Percentiles rank a stretch among this genome's conserved stretches.
Conservation (phyloP, 2,329 filamentous ascomycete genomes). For the Trichoderma koningiopsis region DNA sequence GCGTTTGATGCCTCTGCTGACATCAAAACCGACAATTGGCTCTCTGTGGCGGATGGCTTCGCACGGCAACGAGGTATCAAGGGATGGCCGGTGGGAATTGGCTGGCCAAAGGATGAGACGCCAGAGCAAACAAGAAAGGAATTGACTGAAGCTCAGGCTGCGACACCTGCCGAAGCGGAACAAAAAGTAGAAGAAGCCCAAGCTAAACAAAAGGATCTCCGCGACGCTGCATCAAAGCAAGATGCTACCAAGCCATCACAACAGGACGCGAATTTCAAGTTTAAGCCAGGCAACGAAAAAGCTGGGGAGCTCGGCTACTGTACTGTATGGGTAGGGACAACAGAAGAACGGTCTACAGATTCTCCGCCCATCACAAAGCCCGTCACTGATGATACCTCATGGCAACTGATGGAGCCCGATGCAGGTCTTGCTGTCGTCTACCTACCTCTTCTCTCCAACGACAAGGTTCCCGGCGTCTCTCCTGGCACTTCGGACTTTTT, state of each 20-base stretch:
- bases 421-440: slow-evolving; percentile 90
- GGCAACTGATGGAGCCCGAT: slow-evolving; percentile 68
- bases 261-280: slow-evolving; percentile 40
- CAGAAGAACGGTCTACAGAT: slow-evolving; percentile 65
- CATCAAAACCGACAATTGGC: slow-evolving; percentile 92
- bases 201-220: slow-evolving; percentile 43
- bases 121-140: slow-evolving; percentile 63
- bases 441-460: slow-evolving; percentile 84
- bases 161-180: slow-evolving; percentile 61
- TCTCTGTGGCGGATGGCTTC: slow-evolving; percentile 91
- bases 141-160: slow-evolving; percentile 66
- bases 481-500: slow-evolving; percentile 83
- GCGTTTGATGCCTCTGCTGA: slow-evolving; percentile 95
- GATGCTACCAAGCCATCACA: slow-evolving; percentile 31
- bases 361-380: slow-evolving; percentile 55
- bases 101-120: slow-evolving; percentile 76
- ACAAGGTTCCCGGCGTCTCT: slow-evolving; percentile 77
- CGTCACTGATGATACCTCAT: slow-evolving; percentile 65
- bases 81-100: slow-evolving; percentile 93
- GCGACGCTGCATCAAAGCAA: slow-evolving; percentile 32
- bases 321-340: slow-evolving; percentile 92
- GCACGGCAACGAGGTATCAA: slow-evolving; percentile 86
- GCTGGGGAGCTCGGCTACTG: slow-evolving; percentile 79
- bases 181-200: slow-evolving; percentile 65
- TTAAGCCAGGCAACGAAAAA: slow-evolving; percentile 47